Evolutionary conservation across 345 rosid species (phyloP).

Genomic region (Raphanus raphanistrum): DNA sequence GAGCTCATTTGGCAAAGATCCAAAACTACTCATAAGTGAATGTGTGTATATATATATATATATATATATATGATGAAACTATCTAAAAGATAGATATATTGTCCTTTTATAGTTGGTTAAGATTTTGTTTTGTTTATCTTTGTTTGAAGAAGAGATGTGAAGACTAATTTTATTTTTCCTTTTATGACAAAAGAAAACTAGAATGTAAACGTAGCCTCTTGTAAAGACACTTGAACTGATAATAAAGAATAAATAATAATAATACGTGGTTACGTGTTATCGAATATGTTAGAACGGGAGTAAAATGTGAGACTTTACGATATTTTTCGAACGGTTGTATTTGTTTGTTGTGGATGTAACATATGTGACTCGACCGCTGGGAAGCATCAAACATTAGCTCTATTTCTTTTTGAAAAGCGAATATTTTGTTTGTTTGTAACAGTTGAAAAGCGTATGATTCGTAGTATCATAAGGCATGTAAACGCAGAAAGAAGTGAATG

Average conservation of each 20-base stretch:
- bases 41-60: not conserved
- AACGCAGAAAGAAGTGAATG: not conserved
- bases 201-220: not conserved
- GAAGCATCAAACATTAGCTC: too few relatives aligned
- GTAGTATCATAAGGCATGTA: not conserved
- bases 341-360: too few relatives aligned
- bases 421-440: too few relatives aligned
- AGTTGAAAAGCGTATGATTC: not conserved
- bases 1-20: slow-evolving; percentile 66
- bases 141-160: not conserved
- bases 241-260: too few relatives aligned
- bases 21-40: slow-evolving; percentile 12
- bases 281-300: too few relatives aligned
- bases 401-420: not conserved
- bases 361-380: too few relatives aligned
- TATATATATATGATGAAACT: not conserved
- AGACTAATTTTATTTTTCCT: slow-evolving; percentile 20
- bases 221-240: too few relatives aligned
- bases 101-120: not conserved
- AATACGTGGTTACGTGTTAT: too few relatives aligned
- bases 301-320: too few relatives aligned
- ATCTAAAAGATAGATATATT: slow-evolving; percentile 1
- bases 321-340: too few relatives aligned
- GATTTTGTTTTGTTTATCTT: not conserved
- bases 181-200: not conserved